Evolutionary conservation across 139 green algal genomes (phyloP).

Genomic region (Picochlorum sp.): DNA sequence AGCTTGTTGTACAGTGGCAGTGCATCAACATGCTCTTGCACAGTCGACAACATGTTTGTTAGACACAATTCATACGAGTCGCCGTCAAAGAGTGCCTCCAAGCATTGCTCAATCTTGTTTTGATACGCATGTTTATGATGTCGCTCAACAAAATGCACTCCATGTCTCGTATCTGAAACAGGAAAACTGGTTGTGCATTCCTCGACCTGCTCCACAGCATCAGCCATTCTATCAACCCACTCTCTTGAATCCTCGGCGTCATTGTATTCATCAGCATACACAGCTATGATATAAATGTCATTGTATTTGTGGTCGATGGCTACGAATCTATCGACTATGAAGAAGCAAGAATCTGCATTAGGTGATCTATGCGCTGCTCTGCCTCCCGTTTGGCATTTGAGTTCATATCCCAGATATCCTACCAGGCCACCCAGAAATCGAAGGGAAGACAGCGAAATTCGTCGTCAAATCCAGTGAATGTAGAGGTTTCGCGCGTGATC

Average conservation of each 20-base stretch:
- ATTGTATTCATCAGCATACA: slow-evolving; percentile 16
- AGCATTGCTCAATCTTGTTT: slow-evolving; percentile 58
- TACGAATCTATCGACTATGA: slow-evolving; percentile 79
- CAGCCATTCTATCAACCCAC: slow-evolving; percentile 13
- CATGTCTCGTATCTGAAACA: neutral
- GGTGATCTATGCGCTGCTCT: slow-evolving; percentile 10
- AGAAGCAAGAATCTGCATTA: slow-evolving; percentile 76
- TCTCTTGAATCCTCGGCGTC: neutral
- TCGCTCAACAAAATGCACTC: neutral
- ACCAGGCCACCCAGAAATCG: slow-evolving; percentile 89
- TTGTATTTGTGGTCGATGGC: slow-evolving; percentile 67
- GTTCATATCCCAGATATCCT: slow-evolving; percentile 95
- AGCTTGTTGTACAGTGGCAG: slow-evolving; percentile 67
- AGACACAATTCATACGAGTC: slow-evolving; percentile 97
- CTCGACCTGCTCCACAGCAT: neutral
- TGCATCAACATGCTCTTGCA: slow-evolving; percentile 17
- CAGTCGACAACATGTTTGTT: slow-evolving; percentile 44
- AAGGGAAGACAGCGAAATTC: slow-evolving; percentile 65
- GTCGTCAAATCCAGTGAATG: neutral
- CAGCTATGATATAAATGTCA: slow-evolving; percentile 68
- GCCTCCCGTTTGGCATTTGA: slow-evolving; percentile 62
- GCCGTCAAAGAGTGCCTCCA: slow-evolving; percentile 43
- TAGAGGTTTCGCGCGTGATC: slow-evolving; percentile 6
- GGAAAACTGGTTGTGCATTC: neutral
- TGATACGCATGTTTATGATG: slow-evolving; percentile 52